Base-by-base conservation (phyloP, 2,329 filamentous ascomycete genomes). In the Fusarium solani-melongenae region DNA sequence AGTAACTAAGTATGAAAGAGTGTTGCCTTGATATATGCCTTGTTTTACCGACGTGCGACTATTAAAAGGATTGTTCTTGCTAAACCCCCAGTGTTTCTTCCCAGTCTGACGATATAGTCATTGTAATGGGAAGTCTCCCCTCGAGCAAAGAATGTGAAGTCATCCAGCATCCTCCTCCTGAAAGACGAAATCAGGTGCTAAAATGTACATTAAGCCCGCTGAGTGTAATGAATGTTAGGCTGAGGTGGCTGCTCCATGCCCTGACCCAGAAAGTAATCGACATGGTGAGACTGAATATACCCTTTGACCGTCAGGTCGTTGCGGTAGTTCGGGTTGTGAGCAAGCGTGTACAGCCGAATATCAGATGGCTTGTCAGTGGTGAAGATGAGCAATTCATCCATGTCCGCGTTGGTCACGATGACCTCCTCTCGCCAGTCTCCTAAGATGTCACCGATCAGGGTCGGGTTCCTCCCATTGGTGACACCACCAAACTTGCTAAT, bases 241-340 rank as follows among this genome's bases (percentile, higher is more conserved):
- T 15, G 27, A 0, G 71, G 69, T 6, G 72, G 75, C 31, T 55
- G 62, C 20, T 60, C 27, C 73, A 77, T 77, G 7, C 53, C 67
- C 3, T 72, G 58, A 0, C 75, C 72, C 2, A 77, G 58, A 49
- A 70, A 77, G 33, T 76, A 78, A 38, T 78, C 74, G 1, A 77
- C 63, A 27, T 76, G 69, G 7, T 76, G 73, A 14, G 69, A 71
- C 66, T 78, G 72, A 22, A 73, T 46, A 17, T 77, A 78, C 0
- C 75, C 76, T 55, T 78, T 78, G 12, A 77, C 61, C 0, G 75
- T 77, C 71, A 77, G 67, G 14, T 71, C 67, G 27, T 77, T 77
- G 8, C 75, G 71, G n/a, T 77, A 78, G 1, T 76, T 74, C 9
- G 74, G 74, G 59, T 77, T 78, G 20, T 78, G 74, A 1, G 75